Evolutionary conservation across 2,329 filamentous ascomycete species (phyloP).

Genomic region (Ophioceras dolichostomum): DNA sequence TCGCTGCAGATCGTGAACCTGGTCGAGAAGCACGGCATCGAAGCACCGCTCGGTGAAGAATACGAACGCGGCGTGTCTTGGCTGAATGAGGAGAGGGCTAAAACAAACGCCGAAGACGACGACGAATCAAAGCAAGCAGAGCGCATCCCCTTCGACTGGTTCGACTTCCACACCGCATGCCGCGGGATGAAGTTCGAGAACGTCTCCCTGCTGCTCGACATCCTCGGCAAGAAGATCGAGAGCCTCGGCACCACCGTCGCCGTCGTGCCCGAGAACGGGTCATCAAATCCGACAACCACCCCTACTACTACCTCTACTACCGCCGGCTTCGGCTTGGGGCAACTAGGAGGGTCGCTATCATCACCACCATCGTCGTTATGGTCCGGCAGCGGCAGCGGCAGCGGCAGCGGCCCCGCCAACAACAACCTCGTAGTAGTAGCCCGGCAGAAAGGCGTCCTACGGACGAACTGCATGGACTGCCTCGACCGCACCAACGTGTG

Average conservation of each 20-base stretch:
- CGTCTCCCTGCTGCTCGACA: slow-evolving; percentile 66
- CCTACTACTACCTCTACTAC: too few relatives aligned
- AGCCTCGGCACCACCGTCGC: slow-evolving; percentile 58
- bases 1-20: slow-evolving; percentile 68
- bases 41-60: slow-evolving; percentile 64
- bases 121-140: too few relatives aligned
- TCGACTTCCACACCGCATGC: slow-evolving; percentile 88
- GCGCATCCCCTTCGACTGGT: slow-evolving; percentile 76
- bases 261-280: slow-evolving; percentile 38
- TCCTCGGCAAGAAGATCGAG: slow-evolving; percentile 54
- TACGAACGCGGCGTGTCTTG: slow-evolving; percentile 58
- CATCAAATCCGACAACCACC: too few relatives aligned
- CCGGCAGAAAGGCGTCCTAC: slow-evolving; percentile 63
- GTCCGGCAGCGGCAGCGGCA: neutral
- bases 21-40: slow-evolving; percentile 78
- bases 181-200: slow-evolving; percentile 98
- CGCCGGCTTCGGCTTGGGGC: too few relatives aligned
- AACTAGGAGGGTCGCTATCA: neutral
- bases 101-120: too few relatives aligned
- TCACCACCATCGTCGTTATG: neutral
- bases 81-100: slow-evolving; percentile 54
- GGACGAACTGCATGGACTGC: slow-evolving; percentile 98
- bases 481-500: slow-evolving; percentile 93
- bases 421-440: slow-evolving; percentile 21
- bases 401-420: neutral